A percentile compares a stretch with the other conserved stretches of the same genome.
Evolutionary conservation across 139 green algal genomes (phyloP).

Genomic region (Bryopsis sp.): DNA sequence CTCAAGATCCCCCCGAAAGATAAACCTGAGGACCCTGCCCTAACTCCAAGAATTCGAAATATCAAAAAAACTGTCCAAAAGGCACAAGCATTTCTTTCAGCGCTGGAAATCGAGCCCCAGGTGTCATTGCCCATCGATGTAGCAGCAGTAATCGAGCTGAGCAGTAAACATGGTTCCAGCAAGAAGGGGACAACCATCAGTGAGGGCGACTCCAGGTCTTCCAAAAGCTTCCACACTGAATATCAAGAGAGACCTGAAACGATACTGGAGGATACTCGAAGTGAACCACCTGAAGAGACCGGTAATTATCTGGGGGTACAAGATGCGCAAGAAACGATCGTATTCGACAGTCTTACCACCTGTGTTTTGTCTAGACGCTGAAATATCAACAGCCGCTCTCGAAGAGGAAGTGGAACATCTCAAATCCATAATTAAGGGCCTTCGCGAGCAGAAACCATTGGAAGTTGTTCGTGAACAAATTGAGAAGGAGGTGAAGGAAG

Average conservation of each 20-base stretch:
- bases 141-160: too few species aligned
- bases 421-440: background rate
- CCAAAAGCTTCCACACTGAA: too few species aligned
- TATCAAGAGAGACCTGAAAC: too few species aligned
- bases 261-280: too few species aligned
- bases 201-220: background rate
- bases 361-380: conserved; percentile 24
- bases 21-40: background rate
- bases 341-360: background rate
- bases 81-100: background rate
- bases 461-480: conserved; percentile 19
- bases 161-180: background rate
- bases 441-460: background rate
- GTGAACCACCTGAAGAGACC: background rate
- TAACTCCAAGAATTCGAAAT: background rate
- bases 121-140: background rate
- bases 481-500: conserved; percentile 24
- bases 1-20: background rate
- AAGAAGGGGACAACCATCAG: background rate
- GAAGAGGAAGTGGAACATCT: too few species aligned
- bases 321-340: background rate
- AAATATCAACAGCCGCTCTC: too few species aligned
- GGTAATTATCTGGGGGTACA: background rate
- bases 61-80: background rate
- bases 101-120: background rate